These are phyloP conservation scores for Moesziomyces sp. DNA, from an alignment of 1,284 basidiomycete species.

Conservation along the genomic window DNA sequence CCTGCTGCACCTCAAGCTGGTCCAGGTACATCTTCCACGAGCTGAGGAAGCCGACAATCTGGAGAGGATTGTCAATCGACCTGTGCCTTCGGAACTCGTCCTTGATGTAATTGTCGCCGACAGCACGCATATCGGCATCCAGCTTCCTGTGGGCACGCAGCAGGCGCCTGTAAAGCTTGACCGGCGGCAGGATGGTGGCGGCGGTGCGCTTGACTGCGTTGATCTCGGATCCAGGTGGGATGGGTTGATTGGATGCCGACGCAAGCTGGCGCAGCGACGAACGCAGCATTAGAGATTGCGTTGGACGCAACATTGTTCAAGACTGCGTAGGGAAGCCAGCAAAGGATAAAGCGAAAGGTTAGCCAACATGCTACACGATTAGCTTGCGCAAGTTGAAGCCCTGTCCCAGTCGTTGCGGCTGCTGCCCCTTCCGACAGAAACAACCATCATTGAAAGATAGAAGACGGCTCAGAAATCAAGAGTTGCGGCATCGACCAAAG, in stretches of 20 bases:
- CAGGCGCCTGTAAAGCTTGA: constrained; percentile 63
- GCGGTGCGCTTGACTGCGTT: constrained; percentile 40
- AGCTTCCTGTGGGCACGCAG: constrained; percentile 61
- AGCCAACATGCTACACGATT: constrained; percentile 1
- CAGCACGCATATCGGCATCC: constrained; percentile 63
- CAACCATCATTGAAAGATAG: background rate
- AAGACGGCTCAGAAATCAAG: constrained; percentile 48
- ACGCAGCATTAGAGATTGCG: constrained; percentile 14
- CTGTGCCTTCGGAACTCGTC: constrained; percentile 65
- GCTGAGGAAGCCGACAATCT: constrained; percentile 65
- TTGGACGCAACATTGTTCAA: constrained; percentile 28
- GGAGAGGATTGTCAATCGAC: constrained; percentile 62
- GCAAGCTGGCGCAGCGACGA: constrained; percentile 26
- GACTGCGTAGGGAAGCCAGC: background rate
- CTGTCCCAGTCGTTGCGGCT: background rate
- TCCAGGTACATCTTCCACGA: constrained; percentile 68
- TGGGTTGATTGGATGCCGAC: constrained; percentile 37
- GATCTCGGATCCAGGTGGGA: constrained; percentile 34
- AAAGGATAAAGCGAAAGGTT: background rate
- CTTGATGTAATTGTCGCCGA: constrained; percentile 67
- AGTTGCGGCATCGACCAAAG: constrained; percentile 55
- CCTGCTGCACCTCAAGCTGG: constrained; percentile 50
- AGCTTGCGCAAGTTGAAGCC: background rate
- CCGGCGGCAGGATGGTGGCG: constrained; percentile 58
- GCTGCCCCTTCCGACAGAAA: background rate